Percentiles rank a stretch among this genome's conserved stretches.
Evolutionary conservation across 768 basidiomycete species (phyloP).

Genomic region (Serendipita sp.): DNA sequence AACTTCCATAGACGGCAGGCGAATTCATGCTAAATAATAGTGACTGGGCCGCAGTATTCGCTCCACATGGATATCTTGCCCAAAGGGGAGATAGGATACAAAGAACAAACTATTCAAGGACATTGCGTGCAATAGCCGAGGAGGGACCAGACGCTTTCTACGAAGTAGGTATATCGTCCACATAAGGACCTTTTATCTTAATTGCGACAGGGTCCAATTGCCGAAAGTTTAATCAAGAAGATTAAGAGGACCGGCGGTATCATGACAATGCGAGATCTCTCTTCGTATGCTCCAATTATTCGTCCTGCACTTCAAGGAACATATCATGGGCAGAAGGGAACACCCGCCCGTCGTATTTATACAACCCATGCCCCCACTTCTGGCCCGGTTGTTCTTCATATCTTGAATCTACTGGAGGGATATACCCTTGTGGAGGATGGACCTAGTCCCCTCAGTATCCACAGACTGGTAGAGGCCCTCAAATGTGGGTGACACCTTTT

Average conservation of each 20-base stretch:
- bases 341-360: slow-evolving; percentile 44
- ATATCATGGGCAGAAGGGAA: slow-evolving; percentile 34
- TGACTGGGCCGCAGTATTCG: slow-evolving; percentile 74
- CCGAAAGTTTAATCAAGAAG: slow-evolving; percentile 60
- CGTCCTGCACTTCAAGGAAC: slow-evolving; percentile 59
- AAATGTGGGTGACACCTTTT: slow-evolving; percentile 40
- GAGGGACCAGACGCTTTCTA: slow-evolving; percentile 76
- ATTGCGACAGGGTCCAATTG: slow-evolving; percentile 50
- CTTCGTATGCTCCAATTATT: slow-evolving; percentile 50
- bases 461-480: slow-evolving; percentile 68
- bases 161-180: slow-evolving; percentile 26
- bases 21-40: slow-evolving; percentile 44
- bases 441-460: slow-evolving; percentile 46
- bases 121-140: slow-evolving; percentile 54
- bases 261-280: slow-evolving; percentile 56
- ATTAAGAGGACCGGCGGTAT: slow-evolving; percentile 62
- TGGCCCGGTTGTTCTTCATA: slow-evolving; percentile 76
- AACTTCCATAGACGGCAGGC: background rate
- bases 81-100: slow-evolving; percentile 58
- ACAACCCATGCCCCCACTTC: slow-evolving; percentile 74
- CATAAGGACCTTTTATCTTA: background rate
- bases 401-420: slow-evolving; percentile 81
- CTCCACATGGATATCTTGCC: slow-evolving; percentile 54
- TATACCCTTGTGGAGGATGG: slow-evolving; percentile 36
- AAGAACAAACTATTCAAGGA: slow-evolving; percentile 59